Percentiles rank a stretch among this genome's conserved stretches.
These are phyloP conservation scores for Haematococcus sp. DNA, from an alignment of 139 green algal species.

Conservation along the genomic window DNA sequence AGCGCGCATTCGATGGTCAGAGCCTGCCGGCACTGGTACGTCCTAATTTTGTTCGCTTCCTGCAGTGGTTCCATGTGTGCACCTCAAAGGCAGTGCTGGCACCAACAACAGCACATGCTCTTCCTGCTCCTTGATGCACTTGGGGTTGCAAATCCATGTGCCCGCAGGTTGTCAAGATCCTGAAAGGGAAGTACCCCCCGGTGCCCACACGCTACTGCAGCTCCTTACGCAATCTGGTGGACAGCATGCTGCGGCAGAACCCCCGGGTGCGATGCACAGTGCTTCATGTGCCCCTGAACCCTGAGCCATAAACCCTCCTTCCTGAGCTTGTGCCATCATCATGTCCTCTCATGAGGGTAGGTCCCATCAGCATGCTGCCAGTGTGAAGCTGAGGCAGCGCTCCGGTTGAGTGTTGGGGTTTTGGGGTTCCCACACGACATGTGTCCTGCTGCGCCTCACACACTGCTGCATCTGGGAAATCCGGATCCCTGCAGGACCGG, in stretches of 20 bases:
- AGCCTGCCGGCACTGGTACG: conserved; percentile 50
- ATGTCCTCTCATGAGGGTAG: too few species aligned
- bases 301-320: too few species aligned
- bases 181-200: conserved; percentile 54
- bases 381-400: too few species aligned
- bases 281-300: too few species aligned
- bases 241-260: conserved; percentile 60
- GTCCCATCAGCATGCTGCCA: too few species aligned
- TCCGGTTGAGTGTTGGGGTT: background rate
- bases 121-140: too few species aligned
- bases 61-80: background rate
- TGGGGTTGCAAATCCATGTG: background rate
- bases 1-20: conserved; percentile 54
- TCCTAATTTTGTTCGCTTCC: background rate
- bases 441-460: too few species aligned
- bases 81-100: too few species aligned
- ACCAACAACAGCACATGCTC: too few species aligned
- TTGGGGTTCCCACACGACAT: background rate
- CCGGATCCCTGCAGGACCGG: conserved; percentile 25
- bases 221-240: conserved; percentile 38
- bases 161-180: conserved; percentile 38
- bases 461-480: background rate
- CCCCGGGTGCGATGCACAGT: conserved; percentile 40
- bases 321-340: too few species aligned
- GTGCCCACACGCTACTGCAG: conserved; percentile 53